phyloP scores from a whole-genome alignment of 208 protist species.

The Endotrypanum monterogeii region DNA sequence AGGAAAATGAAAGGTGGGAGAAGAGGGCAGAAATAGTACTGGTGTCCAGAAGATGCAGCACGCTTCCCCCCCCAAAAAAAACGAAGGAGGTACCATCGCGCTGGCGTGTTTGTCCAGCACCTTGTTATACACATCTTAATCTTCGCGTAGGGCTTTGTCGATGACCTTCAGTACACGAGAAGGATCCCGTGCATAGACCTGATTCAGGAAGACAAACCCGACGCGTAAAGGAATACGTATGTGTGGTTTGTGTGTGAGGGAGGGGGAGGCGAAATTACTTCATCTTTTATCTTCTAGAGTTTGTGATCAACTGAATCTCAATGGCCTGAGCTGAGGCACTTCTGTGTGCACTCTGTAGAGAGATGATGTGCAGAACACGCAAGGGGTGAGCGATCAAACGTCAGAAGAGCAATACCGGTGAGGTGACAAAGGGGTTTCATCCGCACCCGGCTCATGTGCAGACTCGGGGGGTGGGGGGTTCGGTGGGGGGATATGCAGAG shows the following conservation, averaged over 20 bases:
- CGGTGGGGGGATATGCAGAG: too few relatives aligned
- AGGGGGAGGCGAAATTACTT: background rate
- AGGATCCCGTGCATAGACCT: background rate
- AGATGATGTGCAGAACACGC: background rate
- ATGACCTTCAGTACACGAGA: background rate
- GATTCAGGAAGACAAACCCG: background rate
- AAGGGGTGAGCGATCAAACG: background rate
- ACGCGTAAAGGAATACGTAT: background rate
- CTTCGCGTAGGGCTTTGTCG: background rate
- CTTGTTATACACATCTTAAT: background rate
- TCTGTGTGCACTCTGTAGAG: background rate
- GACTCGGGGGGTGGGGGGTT: too few relatives aligned
- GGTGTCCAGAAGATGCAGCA: background rate
- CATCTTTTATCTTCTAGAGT: background rate
- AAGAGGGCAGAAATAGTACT: background rate
- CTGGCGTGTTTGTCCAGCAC: background rate
- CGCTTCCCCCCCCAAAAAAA: background rate
- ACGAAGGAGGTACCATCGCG: too few relatives aligned
- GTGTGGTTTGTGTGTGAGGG: background rate
- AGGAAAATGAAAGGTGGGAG: background rate
- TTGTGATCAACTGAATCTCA: background rate
- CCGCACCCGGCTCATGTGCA: background rate
- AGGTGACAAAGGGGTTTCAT: background rate
- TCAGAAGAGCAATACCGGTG: background rate
- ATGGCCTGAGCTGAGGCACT: background rate